phyloP scores from a whole-genome alignment of 371 early-diverging fungal genomes.

The Smittium culicis region DNA sequence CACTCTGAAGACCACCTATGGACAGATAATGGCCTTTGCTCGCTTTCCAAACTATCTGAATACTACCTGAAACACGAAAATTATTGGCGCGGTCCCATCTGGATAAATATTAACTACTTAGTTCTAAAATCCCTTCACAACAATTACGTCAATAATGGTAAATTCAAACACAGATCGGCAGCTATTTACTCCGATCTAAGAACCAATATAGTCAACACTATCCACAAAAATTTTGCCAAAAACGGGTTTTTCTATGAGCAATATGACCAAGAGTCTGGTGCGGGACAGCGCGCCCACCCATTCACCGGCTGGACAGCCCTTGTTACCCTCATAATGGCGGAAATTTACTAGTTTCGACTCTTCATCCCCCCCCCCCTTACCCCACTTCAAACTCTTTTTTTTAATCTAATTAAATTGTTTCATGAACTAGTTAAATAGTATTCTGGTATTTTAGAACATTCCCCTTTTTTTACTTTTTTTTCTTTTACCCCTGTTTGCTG shows the following conservation, averaged over 20 bases:
- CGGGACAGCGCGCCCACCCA: conserved; percentile 74
- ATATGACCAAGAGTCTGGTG: conserved; percentile 64
- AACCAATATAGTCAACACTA: conserved; percentile 56
- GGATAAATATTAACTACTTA: conserved; percentile 89
- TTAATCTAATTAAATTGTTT: too few relatives aligned
- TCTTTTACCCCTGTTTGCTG: too few relatives aligned
- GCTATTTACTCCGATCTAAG: conserved; percentile 52
- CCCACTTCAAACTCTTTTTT: neutral
- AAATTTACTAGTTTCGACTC: conserved; percentile 22
- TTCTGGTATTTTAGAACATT: too few relatives aligned
- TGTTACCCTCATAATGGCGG: conserved; percentile 65
- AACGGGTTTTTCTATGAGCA: conserved; percentile 90
- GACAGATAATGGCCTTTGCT: conserved; percentile 68
- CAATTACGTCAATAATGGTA: conserved; percentile 12
- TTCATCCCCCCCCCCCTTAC: neutral
- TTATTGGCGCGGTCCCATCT: conserved; percentile 92
- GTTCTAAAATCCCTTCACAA: conserved; percentile 55
- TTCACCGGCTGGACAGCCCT: conserved; percentile 93
- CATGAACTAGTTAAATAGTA: too few relatives aligned
- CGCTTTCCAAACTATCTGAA: conserved; percentile 57
- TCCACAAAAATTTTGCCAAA: conserved; percentile 47
- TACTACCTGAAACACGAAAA: conserved; percentile 71
- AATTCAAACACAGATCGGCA: conserved; percentile 33
- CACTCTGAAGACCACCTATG: conserved; percentile 58
- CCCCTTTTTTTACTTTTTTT: too few relatives aligned